phyloP scores from a whole-genome alignment of 495 filamentous ascomycete species.

The Penicillium antarcticum region DNA sequence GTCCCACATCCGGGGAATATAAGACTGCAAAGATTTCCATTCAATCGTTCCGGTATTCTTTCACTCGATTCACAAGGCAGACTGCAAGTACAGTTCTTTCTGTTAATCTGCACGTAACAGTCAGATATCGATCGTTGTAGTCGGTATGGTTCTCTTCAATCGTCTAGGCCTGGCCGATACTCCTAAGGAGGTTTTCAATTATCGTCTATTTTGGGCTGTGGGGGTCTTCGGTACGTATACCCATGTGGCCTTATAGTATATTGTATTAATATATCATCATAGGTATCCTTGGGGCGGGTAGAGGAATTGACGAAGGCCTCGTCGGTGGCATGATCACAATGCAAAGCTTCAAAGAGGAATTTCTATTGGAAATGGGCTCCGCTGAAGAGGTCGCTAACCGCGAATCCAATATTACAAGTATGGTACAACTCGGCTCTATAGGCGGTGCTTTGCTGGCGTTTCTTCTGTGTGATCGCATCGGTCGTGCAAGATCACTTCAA shows the following conservation, averaged over 20 bases:
- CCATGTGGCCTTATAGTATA: no score
- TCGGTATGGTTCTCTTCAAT: background rate
- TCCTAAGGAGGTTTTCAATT: conserved; percentile 49
- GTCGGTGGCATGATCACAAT: conserved; percentile 54
- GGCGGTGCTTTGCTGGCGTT: conserved; percentile 54
- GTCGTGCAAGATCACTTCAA: conserved; percentile 54
- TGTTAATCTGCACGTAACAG: background rate
- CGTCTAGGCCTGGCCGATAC: background rate
- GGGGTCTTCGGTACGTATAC: conserved; percentile 44
- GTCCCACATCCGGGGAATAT: background rate
- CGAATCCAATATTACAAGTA: conserved; percentile 56
- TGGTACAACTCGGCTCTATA: conserved; percentile 57
- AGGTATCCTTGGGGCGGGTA: conserved; percentile 56
- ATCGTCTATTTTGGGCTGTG: conserved; percentile 50
- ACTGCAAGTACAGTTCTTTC: background rate
- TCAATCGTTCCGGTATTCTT: background rate
- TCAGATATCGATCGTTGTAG: background rate
- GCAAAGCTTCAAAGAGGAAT: conserved; percentile 49
- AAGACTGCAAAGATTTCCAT: background rate
- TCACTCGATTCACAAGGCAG: background rate
- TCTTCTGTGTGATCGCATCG: conserved; percentile 52
- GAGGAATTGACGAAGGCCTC: conserved; percentile 62
- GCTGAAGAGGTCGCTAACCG: conserved; percentile 37
- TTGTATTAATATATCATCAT: conserved; percentile 2
- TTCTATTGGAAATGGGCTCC: conserved; percentile 38